These are phyloP conservation scores for Ceratobasidium sp. DNA, from an alignment of 1,284 basidiomycete genomes.

Conservation along the genomic window DNA sequence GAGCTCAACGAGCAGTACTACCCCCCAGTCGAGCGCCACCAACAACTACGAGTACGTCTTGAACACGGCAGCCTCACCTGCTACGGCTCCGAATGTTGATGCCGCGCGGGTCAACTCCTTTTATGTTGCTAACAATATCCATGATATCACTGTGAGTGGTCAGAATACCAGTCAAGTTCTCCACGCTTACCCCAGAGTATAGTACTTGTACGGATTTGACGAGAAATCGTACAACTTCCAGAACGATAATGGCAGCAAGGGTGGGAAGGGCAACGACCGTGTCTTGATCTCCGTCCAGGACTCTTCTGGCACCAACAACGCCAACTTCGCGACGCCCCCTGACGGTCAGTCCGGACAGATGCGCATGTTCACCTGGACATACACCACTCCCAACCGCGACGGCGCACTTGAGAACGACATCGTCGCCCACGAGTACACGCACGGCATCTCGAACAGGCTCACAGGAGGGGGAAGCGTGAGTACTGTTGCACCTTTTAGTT, in stretches of 20 bases:
- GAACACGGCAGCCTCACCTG: conserved; percentile 15
- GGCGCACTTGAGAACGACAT: conserved; percentile 46
- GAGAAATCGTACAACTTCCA: conserved; percentile 50
- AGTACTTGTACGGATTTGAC: conserved; percentile 48
- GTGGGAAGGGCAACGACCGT: conserved; percentile 46
- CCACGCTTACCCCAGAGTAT: not conserved
- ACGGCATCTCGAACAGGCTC: conserved; percentile 40
- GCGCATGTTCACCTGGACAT: conserved; percentile 46
- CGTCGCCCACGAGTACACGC: conserved; percentile 44
- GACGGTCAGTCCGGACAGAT: conserved; percentile 43
- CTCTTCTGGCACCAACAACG: conserved; percentile 47
- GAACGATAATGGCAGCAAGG: conserved; percentile 48
- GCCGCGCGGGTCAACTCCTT: conserved; percentile 47
- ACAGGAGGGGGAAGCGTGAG: conserved; percentile 42
- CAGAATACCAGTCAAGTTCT: no score
- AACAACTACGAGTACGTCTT: conserved; percentile 39
- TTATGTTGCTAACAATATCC: conserved; percentile 45
- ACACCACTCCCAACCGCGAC: conserved; percentile 47
- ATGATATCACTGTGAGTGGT: conserved; percentile 19
- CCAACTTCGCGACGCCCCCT: conserved; percentile 46
- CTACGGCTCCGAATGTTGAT: conserved; percentile 36
- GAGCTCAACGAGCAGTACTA: conserved; percentile 8
- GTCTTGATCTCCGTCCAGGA: conserved; percentile 47
- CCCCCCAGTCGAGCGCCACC: conserved; percentile 4
- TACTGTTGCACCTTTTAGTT: no score